Percentiles rank a stretch among this genome's conserved stretches.
Conservation (phyloP, 768 basidiomycete genomes). For the Boletus vinaceobasis region DNA sequence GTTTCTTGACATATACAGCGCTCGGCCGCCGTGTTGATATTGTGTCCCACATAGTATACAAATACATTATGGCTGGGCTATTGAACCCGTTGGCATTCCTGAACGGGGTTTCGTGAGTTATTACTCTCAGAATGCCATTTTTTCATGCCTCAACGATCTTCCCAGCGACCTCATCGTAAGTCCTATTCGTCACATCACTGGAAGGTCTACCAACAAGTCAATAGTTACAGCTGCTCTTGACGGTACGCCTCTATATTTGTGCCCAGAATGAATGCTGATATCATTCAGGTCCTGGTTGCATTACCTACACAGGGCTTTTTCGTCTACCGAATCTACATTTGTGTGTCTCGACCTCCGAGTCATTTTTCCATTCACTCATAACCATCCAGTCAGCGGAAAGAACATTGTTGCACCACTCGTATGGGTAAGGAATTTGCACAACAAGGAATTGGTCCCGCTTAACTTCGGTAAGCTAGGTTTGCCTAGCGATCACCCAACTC, state of each 20-base stretch:
- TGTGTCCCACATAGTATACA: slow-evolving; percentile 1
- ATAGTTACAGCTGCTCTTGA: slow-evolving; percentile 6
- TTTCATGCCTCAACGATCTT: not conserved
- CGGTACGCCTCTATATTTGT: not conserved
- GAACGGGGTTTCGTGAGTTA: not conserved
- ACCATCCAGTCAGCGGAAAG: slow-evolving; percentile 2
- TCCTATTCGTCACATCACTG: not conserved
- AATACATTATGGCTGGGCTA: slow-evolving; percentile 1
- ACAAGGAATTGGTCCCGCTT: not conserved
- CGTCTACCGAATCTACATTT: slow-evolving; percentile 9
- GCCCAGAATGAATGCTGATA: not conserved
- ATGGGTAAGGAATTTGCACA: slow-evolving; percentile 3
- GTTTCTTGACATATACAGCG: not conserved
- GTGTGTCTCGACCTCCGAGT: not conserved
- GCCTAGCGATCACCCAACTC: slow-evolving; percentile 1
- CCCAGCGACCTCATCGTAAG: slow-evolving; percentile 10
- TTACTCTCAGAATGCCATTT: not conserved
- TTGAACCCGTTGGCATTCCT: not conserved
- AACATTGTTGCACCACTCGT: slow-evolving; percentile 3
- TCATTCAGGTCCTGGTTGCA: slow-evolving; percentile 2
- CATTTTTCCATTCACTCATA: not conserved
- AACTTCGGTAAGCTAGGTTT: not conserved
- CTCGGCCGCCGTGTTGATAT: not conserved
- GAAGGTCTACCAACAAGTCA: not conserved
- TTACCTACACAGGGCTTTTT: slow-evolving; percentile 8